Evolutionary conservation across 2,329 filamentous ascomycete species (phyloP), one percentile per base, ranked within the genome.

Genomic region (Scedosporium boydii): DNA sequence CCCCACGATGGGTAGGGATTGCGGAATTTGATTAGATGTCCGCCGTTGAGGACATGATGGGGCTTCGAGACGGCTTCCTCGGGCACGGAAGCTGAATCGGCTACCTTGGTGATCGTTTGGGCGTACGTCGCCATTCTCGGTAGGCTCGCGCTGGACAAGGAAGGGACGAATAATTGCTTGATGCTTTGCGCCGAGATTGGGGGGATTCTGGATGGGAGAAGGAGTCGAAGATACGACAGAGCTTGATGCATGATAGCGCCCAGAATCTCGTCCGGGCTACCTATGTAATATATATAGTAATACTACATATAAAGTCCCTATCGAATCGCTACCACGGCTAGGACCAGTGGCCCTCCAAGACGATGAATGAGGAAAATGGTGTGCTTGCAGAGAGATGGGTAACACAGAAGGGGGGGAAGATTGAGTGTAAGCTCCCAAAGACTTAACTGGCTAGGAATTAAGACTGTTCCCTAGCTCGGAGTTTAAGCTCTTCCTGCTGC

Each of bases 1-100:
- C 64, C 68, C 62, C 71, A 79, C 0, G 81, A 84, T n/a, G 79
- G 76, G 60, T 84, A 76, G 0, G 78, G 77, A 64, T 84, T 85
- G 63, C 73, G 72, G 69, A 84, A 85, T 64, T 75, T 75, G 57
- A 75, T 68, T 21, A 76, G 66, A 1, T 38, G 67, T 18, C 77
- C 77, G 14, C 69, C 63, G 14, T 66, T 67, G 44, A 73, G 74
- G 41, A 80, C 68, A 59, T 81, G 78, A 62, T 81, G 78, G 16
- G 74, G 67, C 59, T 74, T 74, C 3, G 67, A 62, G 6, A 67
- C 67, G 21, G 73, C 75, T 21, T 74, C 72, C 1, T 74, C 70
- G 6, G 74, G 71, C 18, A 68, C 67, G 18, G 70, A 63, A n/a
- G 66, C 65, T 7, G 69, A 63, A 12, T 68, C 64, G 3, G 67